phyloP scores from a whole-genome alignment of 306 rosid genomes.

The Betula pendula region DNA sequence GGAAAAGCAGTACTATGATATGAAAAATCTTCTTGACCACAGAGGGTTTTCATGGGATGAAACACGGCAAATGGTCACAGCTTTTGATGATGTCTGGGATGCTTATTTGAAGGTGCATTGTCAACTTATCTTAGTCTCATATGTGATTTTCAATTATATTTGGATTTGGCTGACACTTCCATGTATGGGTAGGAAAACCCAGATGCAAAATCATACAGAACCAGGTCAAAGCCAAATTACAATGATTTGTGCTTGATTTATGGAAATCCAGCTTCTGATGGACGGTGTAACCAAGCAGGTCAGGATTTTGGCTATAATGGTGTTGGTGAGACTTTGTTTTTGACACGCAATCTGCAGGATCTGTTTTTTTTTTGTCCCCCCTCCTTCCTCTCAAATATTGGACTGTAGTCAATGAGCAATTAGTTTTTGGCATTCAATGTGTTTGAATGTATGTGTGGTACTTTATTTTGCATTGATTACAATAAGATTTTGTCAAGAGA shows the following conservation, averaged over 20 bases:
- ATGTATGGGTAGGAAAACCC: slow-evolving; percentile 48
- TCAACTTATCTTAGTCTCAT: slow-evolving; percentile 23
- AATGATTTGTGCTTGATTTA: slow-evolving; percentile 56
- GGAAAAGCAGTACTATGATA: slow-evolving; percentile 10
- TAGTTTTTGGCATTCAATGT: not conserved
- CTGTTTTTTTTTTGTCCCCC: not conserved
- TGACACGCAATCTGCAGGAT: not conserved
- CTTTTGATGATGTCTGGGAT: slow-evolving; percentile 51
- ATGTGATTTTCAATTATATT: slow-evolving; percentile 1
- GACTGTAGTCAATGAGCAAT: not conserved
- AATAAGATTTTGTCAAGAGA: not conserved
- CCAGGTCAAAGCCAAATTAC: slow-evolving; percentile 43
- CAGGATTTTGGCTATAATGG: slow-evolving; percentile 27
- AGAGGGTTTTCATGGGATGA: slow-evolving; percentile 61
- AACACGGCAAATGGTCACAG: slow-evolving; percentile 42
- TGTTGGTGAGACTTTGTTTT: slow-evolving; percentile 29
- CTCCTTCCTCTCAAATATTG: not conserved
- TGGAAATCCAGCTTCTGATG: slow-evolving; percentile 41
- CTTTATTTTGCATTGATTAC: not conserved
- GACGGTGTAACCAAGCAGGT: slow-evolving; percentile 18
- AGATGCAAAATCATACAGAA: slow-evolving; percentile 42
- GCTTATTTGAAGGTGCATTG: slow-evolving; percentile 49
- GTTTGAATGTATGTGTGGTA: not conserved
- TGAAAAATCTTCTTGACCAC: slow-evolving; percentile 47
- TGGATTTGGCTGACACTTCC: slow-evolving; percentile 27